phyloP scores from a whole-genome alignment of 805 yeast species.

The Lachancea sp. region DNA sequence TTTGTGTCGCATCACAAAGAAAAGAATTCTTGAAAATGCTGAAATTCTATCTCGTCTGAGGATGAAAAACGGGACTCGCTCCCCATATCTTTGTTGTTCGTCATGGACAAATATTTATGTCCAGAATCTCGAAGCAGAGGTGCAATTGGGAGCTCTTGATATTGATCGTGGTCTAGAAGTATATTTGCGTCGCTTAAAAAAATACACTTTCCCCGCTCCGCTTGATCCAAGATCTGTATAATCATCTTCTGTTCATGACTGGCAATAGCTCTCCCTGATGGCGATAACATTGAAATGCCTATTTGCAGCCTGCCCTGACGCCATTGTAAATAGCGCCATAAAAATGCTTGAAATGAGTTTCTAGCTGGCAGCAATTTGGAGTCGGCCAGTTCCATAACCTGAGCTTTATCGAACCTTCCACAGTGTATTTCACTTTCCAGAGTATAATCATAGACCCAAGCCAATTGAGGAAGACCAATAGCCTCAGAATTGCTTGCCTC shows the following conservation, averaged over 20 bases:
- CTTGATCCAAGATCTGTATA: neutral
- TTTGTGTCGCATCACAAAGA: neutral
- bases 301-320: conserved; percentile 5
- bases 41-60: neutral
- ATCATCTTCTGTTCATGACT: neutral
- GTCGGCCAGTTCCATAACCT: conserved; percentile 11
- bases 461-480: conserved; percentile 18
- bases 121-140: neutral
- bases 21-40: neutral
- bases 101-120: neutral
- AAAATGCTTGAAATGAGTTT: conserved; percentile 9
- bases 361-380: conserved; percentile 4
- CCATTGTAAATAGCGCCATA: conserved; percentile 12
- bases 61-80: neutral
- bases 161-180: neutral
- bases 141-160: neutral
- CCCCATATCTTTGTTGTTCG: neutral
- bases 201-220: neutral
- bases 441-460: conserved; percentile 16
- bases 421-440: conserved; percentile 4
- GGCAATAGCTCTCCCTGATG: neutral
- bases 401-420: conserved; percentile 10
- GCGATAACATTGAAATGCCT: neutral
- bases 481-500: conserved; percentile 13
- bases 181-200: neutral